Percentiles rank a stretch among this genome's conserved stretches.
Evolutionary conservation across 208 protist genomes (phyloP).

Genomic region (Sergeia podlipaevii): DNA sequence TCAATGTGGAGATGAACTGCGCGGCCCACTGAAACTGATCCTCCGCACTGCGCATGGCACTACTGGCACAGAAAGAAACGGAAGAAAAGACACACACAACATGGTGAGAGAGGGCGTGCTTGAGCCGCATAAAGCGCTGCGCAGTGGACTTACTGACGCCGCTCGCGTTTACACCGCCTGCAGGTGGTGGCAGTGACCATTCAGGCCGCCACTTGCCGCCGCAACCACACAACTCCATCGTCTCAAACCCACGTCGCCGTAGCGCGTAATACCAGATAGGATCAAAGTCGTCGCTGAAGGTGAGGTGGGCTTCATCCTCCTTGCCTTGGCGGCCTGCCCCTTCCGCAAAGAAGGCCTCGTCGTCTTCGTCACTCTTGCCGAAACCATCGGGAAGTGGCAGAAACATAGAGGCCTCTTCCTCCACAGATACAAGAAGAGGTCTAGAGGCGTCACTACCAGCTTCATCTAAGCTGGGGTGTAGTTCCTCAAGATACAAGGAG

Average conservation of each 20-base stretch:
- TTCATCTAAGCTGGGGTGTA: conserved; percentile 35
- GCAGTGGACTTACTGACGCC: neutral
- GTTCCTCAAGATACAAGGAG: conserved; percentile 44
- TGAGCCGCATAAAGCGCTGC: conserved; percentile 3
- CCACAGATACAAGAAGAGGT: conserved; percentile 54
- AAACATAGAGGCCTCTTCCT: conserved; percentile 24
- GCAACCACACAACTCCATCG: conserved; percentile 74
- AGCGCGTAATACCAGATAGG: conserved; percentile 72
- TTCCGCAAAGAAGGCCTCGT: conserved; percentile 12
- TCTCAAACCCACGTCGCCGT: conserved; percentile 40
- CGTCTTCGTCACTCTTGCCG: conserved; percentile 1
- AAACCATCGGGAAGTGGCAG: conserved; percentile 11
- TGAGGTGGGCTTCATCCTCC: conserved; percentile 19
- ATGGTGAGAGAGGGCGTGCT: conserved; percentile 66
- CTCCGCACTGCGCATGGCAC: neutral
- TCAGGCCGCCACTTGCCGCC: conserved; percentile 70
- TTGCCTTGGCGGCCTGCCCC: conserved; percentile 4
- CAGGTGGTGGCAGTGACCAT: conserved; percentile 29
- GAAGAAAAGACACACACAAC: conserved; percentile 59
- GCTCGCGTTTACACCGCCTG: neutral
- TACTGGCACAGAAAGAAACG: conserved; percentile 63
- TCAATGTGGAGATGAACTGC: conserved; percentile 79
- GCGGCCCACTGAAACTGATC: conserved; percentile 69
- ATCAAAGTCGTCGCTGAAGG: conserved; percentile 67
- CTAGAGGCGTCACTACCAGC: conserved; percentile 6